Evolutionary conservation across 192 early-diverging fungal genomes (phyloP), one percentile per base, ranked within the genome.

Genomic region (Linnemannia schmuckeri): DNA sequence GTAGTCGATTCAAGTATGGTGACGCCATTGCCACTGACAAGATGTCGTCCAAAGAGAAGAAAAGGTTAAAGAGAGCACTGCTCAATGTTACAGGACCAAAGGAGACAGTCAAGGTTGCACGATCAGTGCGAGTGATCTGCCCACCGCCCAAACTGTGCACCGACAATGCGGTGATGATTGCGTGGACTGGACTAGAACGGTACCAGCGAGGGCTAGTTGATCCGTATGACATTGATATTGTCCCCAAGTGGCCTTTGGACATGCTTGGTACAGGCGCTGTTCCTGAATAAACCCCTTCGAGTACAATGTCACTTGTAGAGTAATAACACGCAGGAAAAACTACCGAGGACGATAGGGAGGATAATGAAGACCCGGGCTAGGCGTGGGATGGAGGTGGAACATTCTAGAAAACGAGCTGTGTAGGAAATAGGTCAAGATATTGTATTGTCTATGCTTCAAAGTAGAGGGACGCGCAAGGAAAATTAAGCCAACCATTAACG

Each of bases 131-230:
- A 75, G 88, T 95, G n/a, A 90, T 94, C 42, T 95, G 93, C 70
- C 96, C 96, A 46, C 94, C 95, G n/a, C 94, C 96, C 18, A 85
- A 92, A 9, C 85, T 95, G 73, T 96, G 96, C 80, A 94, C 96
- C 6, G 96, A 96, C 83, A 96, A 96, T 87, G 96, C 94, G 46
- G 95, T 94, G 38, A 96, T 96, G 96, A 92, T 96, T 88, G 96
- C 96, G 4, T 96, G 96, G 96, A 90, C 95, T 10, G 96, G 96
- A n/a, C 37, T 96, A 12, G 96, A 96, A 85, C 88, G 96, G 27
- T 90, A 93, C 75, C 89, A 90, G 70, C 78, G 77, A 27, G 93
- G 94, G 4, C 89, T 95, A 77, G 81, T 94, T 1, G 94, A 95
- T 83, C 87, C 91, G 44, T 96, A 95, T 89, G 91, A 90, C 46